phyloP scores from a whole-genome alignment of 257 asterid species.

The Coffea canephora region DNA sequence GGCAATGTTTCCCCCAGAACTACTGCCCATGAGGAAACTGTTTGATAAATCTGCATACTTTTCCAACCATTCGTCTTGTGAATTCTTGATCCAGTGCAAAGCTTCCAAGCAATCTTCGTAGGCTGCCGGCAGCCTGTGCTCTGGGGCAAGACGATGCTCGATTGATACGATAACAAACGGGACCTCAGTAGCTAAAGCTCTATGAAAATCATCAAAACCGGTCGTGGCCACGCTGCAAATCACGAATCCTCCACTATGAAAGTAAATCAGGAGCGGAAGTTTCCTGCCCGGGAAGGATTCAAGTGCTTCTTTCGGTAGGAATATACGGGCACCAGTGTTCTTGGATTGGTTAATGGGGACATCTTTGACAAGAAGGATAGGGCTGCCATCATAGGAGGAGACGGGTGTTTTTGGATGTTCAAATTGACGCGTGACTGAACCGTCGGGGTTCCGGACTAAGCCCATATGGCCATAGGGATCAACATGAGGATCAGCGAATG shows the following conservation, averaged over 20 bases:
- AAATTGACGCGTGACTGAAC: constrained; percentile 19
- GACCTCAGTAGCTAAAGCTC: constrained; percentile 9
- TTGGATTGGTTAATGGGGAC: constrained; percentile 22
- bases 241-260: constrained; percentile 34
- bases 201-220: constrained; percentile 11
- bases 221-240: constrained; percentile 10
- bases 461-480: constrained; percentile 25
- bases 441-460: constrained; percentile 18
- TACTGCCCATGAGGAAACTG: constrained; percentile 9
- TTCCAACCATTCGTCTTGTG: constrained; percentile 14
- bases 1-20: constrained; percentile 15
- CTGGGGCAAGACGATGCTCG: constrained; percentile 31
- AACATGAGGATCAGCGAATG: constrained; percentile 5
- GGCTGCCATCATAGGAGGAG: not conserved
- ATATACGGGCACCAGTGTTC: constrained; percentile 18
- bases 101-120: constrained; percentile 18
- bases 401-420: not conserved
- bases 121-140: constrained; percentile 16
- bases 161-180: constrained; percentile 22
- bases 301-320: constrained; percentile 5
- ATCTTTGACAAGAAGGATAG: constrained; percentile 19
- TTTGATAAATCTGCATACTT: constrained; percentile 15
- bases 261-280: constrained; percentile 25
- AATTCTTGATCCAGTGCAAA: not conserved
- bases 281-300: constrained; percentile 12